phyloP scores from a whole-genome alignment of 1,139 yeast species.

The Suhomyces guaymorum region DNA sequence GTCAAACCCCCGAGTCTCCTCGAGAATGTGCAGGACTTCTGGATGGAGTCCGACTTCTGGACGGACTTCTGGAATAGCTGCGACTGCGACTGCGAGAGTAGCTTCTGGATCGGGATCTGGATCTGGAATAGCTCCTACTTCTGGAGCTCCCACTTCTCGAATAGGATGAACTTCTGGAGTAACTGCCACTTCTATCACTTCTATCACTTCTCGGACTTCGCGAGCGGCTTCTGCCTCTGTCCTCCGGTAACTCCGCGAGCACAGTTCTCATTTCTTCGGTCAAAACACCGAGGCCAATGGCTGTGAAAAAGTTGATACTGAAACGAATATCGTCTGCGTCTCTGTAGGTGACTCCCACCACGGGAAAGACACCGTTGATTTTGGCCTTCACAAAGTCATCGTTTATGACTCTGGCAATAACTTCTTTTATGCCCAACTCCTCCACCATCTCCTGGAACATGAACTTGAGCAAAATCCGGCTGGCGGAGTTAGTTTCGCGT shows the following conservation, averaged over 20 bases:
- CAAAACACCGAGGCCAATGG: conserved; percentile 81
- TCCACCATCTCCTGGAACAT: conserved; percentile 78
- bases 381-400: conserved; percentile 47
- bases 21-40: neutral
- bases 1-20: too few species aligned
- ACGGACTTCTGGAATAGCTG: conserved; percentile 20
- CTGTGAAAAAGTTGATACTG: conserved; percentile 88
- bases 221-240: conserved; percentile 19
- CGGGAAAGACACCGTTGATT: conserved; percentile 53
- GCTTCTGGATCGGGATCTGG: conserved; percentile 16
- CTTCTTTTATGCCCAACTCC: conserved; percentile 63
- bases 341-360: conserved; percentile 35
- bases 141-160: conserved; percentile 19
- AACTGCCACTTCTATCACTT: conserved; percentile 20
- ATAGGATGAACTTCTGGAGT: conserved; percentile 14
- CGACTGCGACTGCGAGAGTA: conserved; percentile 23
- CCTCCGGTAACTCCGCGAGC: conserved; percentile 40
- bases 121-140: conserved; percentile 18
- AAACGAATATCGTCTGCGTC: conserved; percentile 68
- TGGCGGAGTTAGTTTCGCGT: conserved; percentile 71
- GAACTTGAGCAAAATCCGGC: conserved; percentile 79
- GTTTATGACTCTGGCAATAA: conserved; percentile 51
- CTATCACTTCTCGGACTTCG: conserved; percentile 22
- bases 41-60: conserved; percentile 3
- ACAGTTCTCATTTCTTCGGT: conserved; percentile 79